Base-by-base conservation (phyloP, 768 basidiomycete genomes). In the Hericium alpestre region DNA sequence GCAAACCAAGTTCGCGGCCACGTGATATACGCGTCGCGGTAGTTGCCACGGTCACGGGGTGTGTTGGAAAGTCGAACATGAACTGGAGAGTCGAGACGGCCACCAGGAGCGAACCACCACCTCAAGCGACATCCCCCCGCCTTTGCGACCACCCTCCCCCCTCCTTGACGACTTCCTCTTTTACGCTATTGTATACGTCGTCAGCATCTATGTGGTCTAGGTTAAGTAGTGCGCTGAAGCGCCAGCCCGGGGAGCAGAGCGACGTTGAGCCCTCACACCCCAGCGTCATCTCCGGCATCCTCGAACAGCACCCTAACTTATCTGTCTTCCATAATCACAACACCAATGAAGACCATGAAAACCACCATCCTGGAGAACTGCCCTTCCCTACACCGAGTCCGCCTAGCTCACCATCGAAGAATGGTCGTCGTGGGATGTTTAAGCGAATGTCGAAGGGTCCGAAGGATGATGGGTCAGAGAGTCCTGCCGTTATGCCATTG, bases 311-410 rank as follows among this genome's bases (percentile, higher is more conserved):
- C 13, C 32, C 57, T 38, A 61, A 58, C 37, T 6, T 58, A 48
- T 56, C 50, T 41, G n/a, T 43, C 20, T 58, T 51, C 23, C 62
- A 43, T 38, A 22, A 22, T 18, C 39, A 55, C 25, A 54, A 58
- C 11, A 50, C 22, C 38, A 18, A 18, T 18, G 53, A 55, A 22
- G 54, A 58, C 16, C 53, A 61, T 16, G n/a, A 55, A 37, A 54
- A 56, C 37, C 54, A 55, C 37, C 55, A 12, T 12, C 40, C 54
- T 8, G 10, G 49, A 51, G 62, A 63, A 41, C 55, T 56, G 23
- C 57, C 62, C 10, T 53, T 59, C 38, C 60, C 60, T 16, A 56
- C 39, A 23, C 59, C 62, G 18, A 63, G 55, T 12, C 62, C 62
- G 1, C 62, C 62, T 1, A 25, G 50, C n/a, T 63, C 62, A 2